Evolutionary conservation across 768 basidiomycete genomes (phyloP).

Genomic region (Floccularia luteovirens): DNA sequence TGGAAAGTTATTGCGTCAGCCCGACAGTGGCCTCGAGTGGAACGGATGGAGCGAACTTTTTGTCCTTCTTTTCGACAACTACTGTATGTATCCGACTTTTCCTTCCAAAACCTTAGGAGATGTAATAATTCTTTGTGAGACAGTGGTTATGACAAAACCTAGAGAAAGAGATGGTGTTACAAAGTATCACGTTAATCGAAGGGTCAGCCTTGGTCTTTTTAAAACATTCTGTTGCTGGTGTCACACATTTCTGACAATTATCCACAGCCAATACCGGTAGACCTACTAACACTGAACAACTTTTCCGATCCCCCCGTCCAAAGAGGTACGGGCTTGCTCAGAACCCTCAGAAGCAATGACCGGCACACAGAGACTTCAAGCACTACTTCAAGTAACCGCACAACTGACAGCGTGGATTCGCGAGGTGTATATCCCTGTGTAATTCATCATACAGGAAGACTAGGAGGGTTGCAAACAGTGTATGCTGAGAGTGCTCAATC

Average conservation of each 20-base stretch:
- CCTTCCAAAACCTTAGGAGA: background rate
- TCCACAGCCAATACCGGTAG: slow-evolving; percentile 81
- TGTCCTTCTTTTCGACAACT: slow-evolving; percentile 92
- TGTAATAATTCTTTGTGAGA: slow-evolving; percentile 5
- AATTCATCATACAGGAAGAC: slow-evolving; percentile 81
- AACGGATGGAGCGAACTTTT: slow-evolving; percentile 81
- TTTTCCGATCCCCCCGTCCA: slow-evolving; percentile 73
- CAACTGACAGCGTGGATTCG: slow-evolving; percentile 48
- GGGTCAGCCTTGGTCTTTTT: slow-evolving; percentile 38
- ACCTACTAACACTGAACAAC: slow-evolving; percentile 75
- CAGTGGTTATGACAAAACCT: slow-evolving; percentile 82
- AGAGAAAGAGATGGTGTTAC: slow-evolving; percentile 66
- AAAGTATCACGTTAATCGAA: slow-evolving; percentile 71
- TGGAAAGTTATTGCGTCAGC: slow-evolving; percentile 74
- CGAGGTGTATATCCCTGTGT: slow-evolving; percentile 79
- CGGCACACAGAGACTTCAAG: slow-evolving; percentile 12
- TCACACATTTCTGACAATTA: slow-evolving; percentile 34
- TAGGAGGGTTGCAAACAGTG: slow-evolving; percentile 76
- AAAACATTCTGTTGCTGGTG: slow-evolving; percentile 4
- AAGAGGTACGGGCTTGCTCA: slow-evolving; percentile 57
- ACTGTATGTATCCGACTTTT: slow-evolving; percentile 44
- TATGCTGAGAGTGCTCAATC: slow-evolving; percentile 72
- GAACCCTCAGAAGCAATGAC: slow-evolving; percentile 46
- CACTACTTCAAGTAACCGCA: slow-evolving; percentile 25
- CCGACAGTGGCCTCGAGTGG: slow-evolving; percentile 75